phyloP scores from a whole-genome alignment of 352 stramenopile genomes.

The Phytophthora pistaciae region DNA sequence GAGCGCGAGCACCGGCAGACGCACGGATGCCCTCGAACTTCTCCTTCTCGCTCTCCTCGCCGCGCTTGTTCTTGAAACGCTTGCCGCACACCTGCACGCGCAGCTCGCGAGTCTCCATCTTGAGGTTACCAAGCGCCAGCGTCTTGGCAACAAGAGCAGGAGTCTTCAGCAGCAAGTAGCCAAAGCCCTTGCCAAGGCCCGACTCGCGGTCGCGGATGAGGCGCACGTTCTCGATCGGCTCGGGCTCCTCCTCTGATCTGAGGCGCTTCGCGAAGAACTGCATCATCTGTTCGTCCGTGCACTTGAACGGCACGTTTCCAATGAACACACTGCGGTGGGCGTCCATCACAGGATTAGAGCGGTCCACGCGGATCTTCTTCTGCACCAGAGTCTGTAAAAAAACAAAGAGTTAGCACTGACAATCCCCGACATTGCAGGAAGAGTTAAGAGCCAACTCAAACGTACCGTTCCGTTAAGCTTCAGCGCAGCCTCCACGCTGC shows the following conservation, averaged over 20 bases:
- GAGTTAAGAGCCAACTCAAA: background rate
- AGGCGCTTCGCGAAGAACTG: slow-evolving; percentile 82
- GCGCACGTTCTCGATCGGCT: slow-evolving; percentile 87
- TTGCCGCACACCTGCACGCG: slow-evolving; percentile 86
- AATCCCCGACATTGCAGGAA: background rate
- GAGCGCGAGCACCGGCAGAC: slow-evolving; percentile 59
- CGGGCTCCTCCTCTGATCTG: slow-evolving; percentile 65
- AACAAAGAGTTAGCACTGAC: slow-evolving; percentile 11
- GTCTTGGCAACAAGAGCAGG: slow-evolving; percentile 74
- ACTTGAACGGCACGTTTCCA: slow-evolving; percentile 90
- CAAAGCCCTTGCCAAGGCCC: slow-evolving; percentile 93
- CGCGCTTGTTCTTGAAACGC: slow-evolving; percentile 84
- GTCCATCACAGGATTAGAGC: slow-evolving; percentile 72
- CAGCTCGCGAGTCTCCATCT: slow-evolving; percentile 76
- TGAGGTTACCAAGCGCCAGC: slow-evolving; percentile 67
- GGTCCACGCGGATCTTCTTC: slow-evolving; percentile 78
- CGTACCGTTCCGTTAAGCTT: slow-evolving; percentile 75
- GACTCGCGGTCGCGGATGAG: slow-evolving; percentile 91
- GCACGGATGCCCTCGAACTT: slow-evolving; percentile 72
- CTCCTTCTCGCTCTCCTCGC: slow-evolving; percentile 55
- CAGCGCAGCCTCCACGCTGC: slow-evolving; percentile 71
- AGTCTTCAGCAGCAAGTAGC: slow-evolving; percentile 89
- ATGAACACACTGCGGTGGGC: slow-evolving; percentile 90
- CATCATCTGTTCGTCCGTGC: slow-evolving; percentile 80
- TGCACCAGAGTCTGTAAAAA: slow-evolving; percentile 56